phyloP scores from a whole-genome alignment of 257 asterid genomes.

The Ophiorrhiza pumila region DNA sequence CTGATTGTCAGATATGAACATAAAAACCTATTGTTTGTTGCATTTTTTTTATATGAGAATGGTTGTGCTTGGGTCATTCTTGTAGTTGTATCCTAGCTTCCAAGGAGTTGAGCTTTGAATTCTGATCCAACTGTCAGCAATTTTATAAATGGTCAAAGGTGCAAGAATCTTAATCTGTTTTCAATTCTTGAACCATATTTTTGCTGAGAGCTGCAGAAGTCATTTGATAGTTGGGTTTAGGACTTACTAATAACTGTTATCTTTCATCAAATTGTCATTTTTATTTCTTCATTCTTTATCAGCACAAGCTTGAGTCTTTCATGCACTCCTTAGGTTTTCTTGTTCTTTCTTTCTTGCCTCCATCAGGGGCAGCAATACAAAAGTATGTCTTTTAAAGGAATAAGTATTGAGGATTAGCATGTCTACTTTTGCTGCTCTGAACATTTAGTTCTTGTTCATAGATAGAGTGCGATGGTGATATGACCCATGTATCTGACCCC shows the following conservation, averaged over 20 bases:
- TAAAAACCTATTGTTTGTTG: neutral
- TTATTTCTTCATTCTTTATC: neutral
- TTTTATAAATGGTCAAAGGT: neutral
- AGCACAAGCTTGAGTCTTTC: conserved; percentile 12
- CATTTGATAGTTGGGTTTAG: neutral
- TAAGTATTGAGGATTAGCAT: neutral
- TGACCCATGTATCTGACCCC: too few relatives aligned
- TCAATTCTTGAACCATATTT: neutral
- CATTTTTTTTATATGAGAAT: neutral
- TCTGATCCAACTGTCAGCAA: neutral
- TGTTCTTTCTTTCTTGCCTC: neutral
- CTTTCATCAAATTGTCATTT: neutral
- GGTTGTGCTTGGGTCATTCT: neutral
- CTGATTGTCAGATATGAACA: neutral
- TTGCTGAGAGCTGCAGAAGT: neutral
- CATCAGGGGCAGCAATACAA: neutral
- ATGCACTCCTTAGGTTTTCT: neutral
- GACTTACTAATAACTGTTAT: neutral
- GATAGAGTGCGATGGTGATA: too few relatives aligned
- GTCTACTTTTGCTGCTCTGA: neutral
- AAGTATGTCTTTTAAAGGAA: too few relatives aligned
- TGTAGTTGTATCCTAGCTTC: neutral
- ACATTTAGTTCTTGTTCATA: neutral
- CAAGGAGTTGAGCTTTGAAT: neutral
- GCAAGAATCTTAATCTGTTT: neutral